A percentile compares a stretch with the other conserved stretches of the same genome.
phyloP scores from a whole-genome alignment of 129 eudicot species.

The Pseudognaphalium luteoalbum region DNA sequence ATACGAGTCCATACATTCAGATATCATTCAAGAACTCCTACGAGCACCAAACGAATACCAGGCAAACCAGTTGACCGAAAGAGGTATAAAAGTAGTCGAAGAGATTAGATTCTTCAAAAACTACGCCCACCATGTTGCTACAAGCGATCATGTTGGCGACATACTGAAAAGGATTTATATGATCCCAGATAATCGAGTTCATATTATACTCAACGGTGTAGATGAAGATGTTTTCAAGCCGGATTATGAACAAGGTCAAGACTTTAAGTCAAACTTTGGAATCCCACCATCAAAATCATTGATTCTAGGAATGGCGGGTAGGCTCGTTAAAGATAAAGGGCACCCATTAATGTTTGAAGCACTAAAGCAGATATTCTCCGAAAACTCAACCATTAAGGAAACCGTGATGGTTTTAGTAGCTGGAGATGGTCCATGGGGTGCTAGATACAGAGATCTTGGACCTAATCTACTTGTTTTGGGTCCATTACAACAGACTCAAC shows the following conservation, averaged over 20 bases:
- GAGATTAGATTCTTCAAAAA: constrained; percentile 61
- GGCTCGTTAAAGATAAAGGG: constrained; percentile 81
- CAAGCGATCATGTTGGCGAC: constrained; percentile 75
- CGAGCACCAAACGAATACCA: constrained; percentile 38
- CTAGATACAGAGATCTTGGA: constrained; percentile 61
- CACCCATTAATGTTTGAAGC: constrained; percentile 79
- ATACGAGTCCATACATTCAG: constrained; percentile 69
- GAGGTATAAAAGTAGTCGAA: constrained; percentile 47
- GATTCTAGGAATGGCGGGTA: constrained; percentile 69
- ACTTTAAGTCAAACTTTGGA: constrained; percentile 37
- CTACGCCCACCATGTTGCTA: constrained; percentile 76
- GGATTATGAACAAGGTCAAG: constrained; percentile 32
- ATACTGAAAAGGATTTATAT: constrained; percentile 66
- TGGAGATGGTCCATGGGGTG: constrained; percentile 86
- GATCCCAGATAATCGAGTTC: constrained; percentile 75
- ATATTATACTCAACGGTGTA: constrained; percentile 66
- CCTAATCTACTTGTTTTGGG: constrained; percentile 58
- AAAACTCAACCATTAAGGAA: constrained; percentile 51
- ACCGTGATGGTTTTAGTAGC: constrained; percentile 59
- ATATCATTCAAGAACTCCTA: constrained; percentile 67
- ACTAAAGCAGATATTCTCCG: constrained; percentile 54
- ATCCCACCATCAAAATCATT: constrained; percentile 41
- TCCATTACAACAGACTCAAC: constrained; percentile 52
- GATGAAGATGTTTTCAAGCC: constrained; percentile 63
- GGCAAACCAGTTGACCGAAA: constrained; percentile 36